Conservation (phyloP, 495 filamentous ascomycete genomes). For the Letharia lupina region DNA sequence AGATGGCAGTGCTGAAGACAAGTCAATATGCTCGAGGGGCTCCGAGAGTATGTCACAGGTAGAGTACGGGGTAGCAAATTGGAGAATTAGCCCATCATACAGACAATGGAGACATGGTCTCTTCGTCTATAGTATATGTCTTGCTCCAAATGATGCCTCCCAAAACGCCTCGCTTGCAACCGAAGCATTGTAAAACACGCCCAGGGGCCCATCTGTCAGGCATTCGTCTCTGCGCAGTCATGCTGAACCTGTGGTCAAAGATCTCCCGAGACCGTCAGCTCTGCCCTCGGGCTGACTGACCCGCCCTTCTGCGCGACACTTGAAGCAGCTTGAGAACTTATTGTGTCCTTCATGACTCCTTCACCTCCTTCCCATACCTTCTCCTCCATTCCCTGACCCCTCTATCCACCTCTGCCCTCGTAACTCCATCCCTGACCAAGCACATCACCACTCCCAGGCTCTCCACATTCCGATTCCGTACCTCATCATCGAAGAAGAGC, state of each 20-base stretch:
- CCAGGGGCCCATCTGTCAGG: neutral
- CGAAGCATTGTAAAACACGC: neutral
- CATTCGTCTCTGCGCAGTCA: neutral
- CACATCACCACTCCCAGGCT: constrained; percentile 75
- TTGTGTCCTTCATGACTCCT: constrained; percentile 3
- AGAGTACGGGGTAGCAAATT: neutral
- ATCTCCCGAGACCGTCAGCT: neutral
- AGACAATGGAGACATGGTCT: neutral
- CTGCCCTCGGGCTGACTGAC: neutral
- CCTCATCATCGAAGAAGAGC: constrained; percentile 96
- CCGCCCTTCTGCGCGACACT: neutral
- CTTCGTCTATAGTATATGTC: constrained; percentile 3
- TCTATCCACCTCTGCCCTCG: constrained; percentile 65
- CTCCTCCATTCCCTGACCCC: constrained; percentile 79
- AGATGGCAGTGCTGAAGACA: neutral
- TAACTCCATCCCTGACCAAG: constrained; percentile 72
- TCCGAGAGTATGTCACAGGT: neutral
- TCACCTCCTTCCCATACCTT: constrained; percentile 44
- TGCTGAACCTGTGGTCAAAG: neutral
- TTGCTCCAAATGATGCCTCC: neutral
- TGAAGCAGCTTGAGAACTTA: neutral
- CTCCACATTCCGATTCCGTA: constrained; percentile 78
- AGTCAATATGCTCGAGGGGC: neutral
- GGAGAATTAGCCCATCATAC: neutral
- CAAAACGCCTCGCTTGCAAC: constrained; percentile 4